Evolutionary conservation across 192 early-diverging fungal species (phyloP).

Genomic region (Coemansia sp.): DNA sequence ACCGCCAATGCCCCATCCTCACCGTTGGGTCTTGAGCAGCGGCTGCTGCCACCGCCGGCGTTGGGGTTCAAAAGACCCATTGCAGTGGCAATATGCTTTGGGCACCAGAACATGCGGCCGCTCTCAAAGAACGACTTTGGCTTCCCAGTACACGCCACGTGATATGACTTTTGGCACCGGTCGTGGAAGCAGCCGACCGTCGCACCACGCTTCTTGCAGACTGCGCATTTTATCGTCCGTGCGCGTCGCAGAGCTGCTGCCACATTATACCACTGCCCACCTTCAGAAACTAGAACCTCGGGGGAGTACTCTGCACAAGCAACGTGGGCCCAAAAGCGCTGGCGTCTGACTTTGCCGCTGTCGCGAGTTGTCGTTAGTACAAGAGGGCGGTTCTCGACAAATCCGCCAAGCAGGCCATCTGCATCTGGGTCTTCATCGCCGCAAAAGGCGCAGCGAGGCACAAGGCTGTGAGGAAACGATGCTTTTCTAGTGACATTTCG

Average conservation of each 20-base stretch:
- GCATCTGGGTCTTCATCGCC: conserved; percentile 51
- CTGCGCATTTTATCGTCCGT: conserved; percentile 70
- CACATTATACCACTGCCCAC: conserved; percentile 84
- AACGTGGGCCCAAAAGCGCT: conserved; percentile 82
- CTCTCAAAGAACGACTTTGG: conserved; percentile 68
- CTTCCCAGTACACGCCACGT: conserved; percentile 76
- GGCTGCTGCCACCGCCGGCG: not conserved
- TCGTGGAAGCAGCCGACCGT: conserved; percentile 87
- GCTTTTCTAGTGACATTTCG: not conserved
- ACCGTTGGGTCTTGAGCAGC: not conserved
- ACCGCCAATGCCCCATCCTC: conserved; percentile 12
- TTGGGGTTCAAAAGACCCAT: not conserved
- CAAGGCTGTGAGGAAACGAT: not conserved
- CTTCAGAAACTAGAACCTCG: conserved; percentile 70
- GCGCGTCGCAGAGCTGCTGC: conserved; percentile 70
- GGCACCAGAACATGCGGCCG: conserved; percentile 88
- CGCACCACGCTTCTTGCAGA: conserved; percentile 78
- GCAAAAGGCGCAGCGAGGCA: conserved; percentile 56
- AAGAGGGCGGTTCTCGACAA: conserved; percentile 55
- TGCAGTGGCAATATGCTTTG: conserved; percentile 61
- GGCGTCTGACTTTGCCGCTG: conserved; percentile 56
- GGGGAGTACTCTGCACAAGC: conserved; percentile 82
- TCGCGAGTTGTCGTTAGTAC: conserved; percentile 55
- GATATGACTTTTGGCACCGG: conserved; percentile 80
- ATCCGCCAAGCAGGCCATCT: conserved; percentile 16